Conservation (phyloP, 2,329 filamentous ascomycete species). For the Trichoderma simmonsii region DNA sequence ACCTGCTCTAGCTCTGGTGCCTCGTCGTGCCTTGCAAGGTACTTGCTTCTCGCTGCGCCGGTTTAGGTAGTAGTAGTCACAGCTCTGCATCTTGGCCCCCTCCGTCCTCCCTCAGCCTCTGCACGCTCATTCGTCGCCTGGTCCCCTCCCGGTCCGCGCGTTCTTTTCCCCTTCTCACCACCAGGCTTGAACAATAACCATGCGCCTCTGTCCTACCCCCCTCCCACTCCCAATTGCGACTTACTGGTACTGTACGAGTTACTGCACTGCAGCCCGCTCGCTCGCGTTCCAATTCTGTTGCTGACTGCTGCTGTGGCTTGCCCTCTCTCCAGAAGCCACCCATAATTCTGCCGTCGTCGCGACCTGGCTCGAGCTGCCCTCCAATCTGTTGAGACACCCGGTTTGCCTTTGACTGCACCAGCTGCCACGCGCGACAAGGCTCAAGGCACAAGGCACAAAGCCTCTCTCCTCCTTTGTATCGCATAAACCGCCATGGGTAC, state of each 20-base stretch:
- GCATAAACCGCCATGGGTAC: constrained; percentile 27
- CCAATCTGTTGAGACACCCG: constrained; percentile 29
- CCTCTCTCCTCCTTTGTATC: constrained; percentile 22
- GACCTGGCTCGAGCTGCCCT: constrained; percentile 22
- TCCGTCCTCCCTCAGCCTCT: constrained; percentile 16
- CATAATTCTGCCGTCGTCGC: constrained; percentile 26
- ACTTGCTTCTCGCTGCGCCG: not conserved
- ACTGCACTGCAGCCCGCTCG: constrained; percentile 23
- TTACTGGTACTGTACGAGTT: constrained; percentile 22
- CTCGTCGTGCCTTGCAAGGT: not conserved
- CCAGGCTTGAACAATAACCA: constrained; percentile 20
- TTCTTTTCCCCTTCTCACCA: constrained; percentile 23
- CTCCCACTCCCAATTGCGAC: constrained; percentile 27
- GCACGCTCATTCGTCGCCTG: constrained; percentile 23
- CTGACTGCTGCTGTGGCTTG: constrained; percentile 33
- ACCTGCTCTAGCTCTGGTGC: not conserved
- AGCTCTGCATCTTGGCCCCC: constrained; percentile 21
- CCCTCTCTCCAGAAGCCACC: constrained; percentile 25
- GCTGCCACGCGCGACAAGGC: constrained; percentile 18
- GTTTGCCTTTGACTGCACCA: constrained; percentile 21
- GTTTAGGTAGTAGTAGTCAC: constrained; percentile 21
- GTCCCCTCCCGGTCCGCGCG: constrained; percentile 21
- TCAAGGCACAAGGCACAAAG: constrained; percentile 21
- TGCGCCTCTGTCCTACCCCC: constrained; percentile 23
- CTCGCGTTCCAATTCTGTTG: constrained; percentile 31